phyloP scores from a whole-genome alignment of 169 alveolate genomes.

The Cytauxzoon felis region DNA sequence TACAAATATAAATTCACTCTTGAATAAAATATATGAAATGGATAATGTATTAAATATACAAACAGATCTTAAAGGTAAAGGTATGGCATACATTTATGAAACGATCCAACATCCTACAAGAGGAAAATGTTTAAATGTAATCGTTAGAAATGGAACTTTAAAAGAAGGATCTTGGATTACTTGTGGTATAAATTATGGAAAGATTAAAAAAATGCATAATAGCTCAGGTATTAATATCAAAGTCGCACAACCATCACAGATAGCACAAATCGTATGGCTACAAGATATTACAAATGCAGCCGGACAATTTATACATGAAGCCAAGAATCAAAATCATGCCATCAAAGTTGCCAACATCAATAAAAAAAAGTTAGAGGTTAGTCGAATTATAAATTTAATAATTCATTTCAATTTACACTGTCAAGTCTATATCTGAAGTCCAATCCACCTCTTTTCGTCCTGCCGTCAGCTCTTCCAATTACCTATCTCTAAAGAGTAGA shows the following conservation, averaged over 20 bases:
- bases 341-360: not conserved
- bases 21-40: conserved; percentile 66
- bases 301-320: not conserved
- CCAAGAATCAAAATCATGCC: not conserved
- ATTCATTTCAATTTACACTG: no score
- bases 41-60: conserved; percentile 70
- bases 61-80: conserved; percentile 53
- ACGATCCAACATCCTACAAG: conserved; percentile 57
- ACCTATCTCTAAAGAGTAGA: no score
- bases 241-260: conserved; percentile 69
- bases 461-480: no score
- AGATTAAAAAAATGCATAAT: conserved; percentile 53
- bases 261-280: conserved; percentile 56
- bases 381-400: not conserved
- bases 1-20: conserved; percentile 72
- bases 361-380: not conserved
- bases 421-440: no score
- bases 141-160: conserved; percentile 63
- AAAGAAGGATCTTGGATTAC: conserved; percentile 45
- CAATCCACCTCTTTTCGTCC: no score
- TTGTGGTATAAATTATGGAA: conserved; percentile 30
- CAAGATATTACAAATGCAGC: conserved; percentile 15
- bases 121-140: conserved; percentile 63
- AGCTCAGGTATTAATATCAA: conserved; percentile 26
- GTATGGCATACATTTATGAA: conserved; percentile 71